These are phyloP conservation scores for Candida stauntonica DNA, from an alignment of 805 yeast genomes.

Conservation along the genomic window DNA sequence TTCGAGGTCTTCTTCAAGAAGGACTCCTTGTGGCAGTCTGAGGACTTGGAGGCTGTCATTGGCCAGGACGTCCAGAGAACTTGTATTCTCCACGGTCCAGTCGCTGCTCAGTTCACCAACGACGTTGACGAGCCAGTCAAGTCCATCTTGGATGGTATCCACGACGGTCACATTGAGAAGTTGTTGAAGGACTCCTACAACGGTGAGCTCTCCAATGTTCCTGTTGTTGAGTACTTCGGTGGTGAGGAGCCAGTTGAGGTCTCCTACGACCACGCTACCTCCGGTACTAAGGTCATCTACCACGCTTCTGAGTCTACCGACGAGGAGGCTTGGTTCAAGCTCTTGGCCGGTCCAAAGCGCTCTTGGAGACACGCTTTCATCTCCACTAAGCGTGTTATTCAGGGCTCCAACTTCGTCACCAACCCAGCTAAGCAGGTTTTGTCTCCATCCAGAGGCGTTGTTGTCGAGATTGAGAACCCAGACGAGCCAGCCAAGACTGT, in stretches of 20 bases:
- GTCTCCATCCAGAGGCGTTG: slow-evolving; percentile 63
- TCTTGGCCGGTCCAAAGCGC: slow-evolving; percentile 72
- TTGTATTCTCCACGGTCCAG: slow-evolving; percentile 99
- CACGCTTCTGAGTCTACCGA: slow-evolving; percentile 35
- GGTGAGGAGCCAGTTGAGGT: slow-evolving; percentile 48
- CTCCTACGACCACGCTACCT: slow-evolving; percentile 29
- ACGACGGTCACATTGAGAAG: slow-evolving; percentile 79
- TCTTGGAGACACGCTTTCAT: slow-evolving; percentile 93
- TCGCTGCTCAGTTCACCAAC: slow-evolving; percentile 89
- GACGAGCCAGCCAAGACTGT: slow-evolving; percentile 50
- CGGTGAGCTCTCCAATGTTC: slow-evolving; percentile 69
- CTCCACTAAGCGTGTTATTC: slow-evolving; percentile 74
- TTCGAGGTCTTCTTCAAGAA: slow-evolving; percentile 96
- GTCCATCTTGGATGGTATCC: slow-evolving; percentile 82
- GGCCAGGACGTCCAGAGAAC: slow-evolving; percentile 97
- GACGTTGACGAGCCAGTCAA: slow-evolving; percentile 89
- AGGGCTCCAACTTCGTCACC: slow-evolving; percentile 71
- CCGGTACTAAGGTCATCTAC: slow-evolving; percentile 34
- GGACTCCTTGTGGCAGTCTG: slow-evolving; percentile 99
- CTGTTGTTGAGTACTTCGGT: slow-evolving; percentile 87
- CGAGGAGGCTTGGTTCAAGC: slow-evolving; percentile 60
- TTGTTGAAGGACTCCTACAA: slow-evolving; percentile 66
- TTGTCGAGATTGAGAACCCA: slow-evolving; percentile 55
- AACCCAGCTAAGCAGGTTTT: slow-evolving; percentile 81
- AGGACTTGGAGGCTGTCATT: slow-evolving; percentile 92